Evolutionary conservation across 2,329 filamentous ascomycete genomes (phyloP).

Genomic region (Paecilomyces sp.): DNA sequence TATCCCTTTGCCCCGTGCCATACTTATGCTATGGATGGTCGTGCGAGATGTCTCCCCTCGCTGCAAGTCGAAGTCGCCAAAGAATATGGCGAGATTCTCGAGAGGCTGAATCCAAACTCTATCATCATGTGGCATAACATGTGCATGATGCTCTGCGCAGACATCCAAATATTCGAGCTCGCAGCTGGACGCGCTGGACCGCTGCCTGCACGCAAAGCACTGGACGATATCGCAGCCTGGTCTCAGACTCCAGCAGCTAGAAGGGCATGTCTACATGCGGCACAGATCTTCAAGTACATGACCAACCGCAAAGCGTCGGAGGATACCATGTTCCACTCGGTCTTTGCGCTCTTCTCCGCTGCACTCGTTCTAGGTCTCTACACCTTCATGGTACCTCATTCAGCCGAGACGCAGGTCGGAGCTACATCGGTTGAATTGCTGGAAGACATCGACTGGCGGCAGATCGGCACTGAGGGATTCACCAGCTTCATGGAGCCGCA

Average conservation of each 20-base stretch:
- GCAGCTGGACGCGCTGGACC: constrained; percentile 46
- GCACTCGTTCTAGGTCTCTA: constrained; percentile 47
- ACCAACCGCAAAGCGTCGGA: constrained; percentile 47
- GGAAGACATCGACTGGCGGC: constrained; percentile 45
- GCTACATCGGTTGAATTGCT: constrained; percentile 36
- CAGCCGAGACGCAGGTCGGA: constrained; percentile 16
- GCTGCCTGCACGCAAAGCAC: constrained; percentile 38
- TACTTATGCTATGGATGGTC: constrained; percentile 42
- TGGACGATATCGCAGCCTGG: constrained; percentile 46
- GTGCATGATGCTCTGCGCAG: constrained; percentile 46
- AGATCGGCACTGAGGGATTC: constrained; percentile 40
- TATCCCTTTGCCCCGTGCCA: constrained; percentile 37
- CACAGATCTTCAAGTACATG: constrained; percentile 46
- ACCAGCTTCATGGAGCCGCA: constrained; percentile 30
- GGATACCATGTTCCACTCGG: constrained; percentile 45
- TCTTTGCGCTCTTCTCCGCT: constrained; percentile 44
- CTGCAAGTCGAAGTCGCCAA: constrained; percentile 24
- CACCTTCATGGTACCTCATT: constrained; percentile 40
- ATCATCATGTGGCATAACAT: constrained; percentile 47
- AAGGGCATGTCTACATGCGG: constrained; percentile 45
- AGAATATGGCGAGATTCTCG: constrained; percentile 35
- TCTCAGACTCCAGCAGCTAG: constrained; percentile 44
- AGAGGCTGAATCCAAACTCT: constrained; percentile 42
- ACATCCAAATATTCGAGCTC: constrained; percentile 47
- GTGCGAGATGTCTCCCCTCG: constrained; percentile 33